These are phyloP conservation scores for Gleditsia sinensis DNA, from an alignment of 306 rosid species.

Conservation along the genomic window DNA sequence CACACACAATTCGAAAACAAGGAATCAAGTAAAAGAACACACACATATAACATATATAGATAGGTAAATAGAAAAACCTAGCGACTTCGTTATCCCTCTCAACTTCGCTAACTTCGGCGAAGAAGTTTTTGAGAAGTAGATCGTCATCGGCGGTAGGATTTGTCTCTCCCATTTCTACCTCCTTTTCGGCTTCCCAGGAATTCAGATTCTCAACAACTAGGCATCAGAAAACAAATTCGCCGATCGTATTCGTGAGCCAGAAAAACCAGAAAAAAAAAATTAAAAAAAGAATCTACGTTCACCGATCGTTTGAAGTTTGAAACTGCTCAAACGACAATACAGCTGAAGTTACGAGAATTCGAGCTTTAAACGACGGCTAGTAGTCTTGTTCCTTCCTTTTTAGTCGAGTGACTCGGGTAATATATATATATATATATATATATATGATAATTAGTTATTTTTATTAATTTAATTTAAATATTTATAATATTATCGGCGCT, in stretches of 20 bases:
- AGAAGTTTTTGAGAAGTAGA: constrained; percentile 92
- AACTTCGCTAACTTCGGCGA: constrained; percentile 97
- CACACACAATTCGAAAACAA: not conserved
- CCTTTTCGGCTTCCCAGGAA: not conserved
- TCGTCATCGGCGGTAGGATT: constrained; percentile 55
- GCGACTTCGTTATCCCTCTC: constrained; percentile 94
- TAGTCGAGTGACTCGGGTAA: too few relatives aligned
- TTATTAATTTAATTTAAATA: too few relatives aligned
- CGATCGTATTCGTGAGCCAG: not conserved
- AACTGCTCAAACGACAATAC: constrained; percentile 33
- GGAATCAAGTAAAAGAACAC: not conserved
- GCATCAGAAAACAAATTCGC: constrained; percentile 16
- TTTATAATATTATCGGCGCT: too few relatives aligned
- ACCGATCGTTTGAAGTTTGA: constrained; percentile 11
- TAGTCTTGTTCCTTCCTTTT: not conserved
- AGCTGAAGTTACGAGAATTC: not conserved
- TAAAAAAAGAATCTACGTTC: too few relatives aligned
- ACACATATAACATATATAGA: not conserved
- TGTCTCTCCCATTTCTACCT: constrained; percentile 48
- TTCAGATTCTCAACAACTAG: constrained; percentile 9
- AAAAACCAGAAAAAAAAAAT: not conserved
- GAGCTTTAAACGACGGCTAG: constrained; percentile 7
- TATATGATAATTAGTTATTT: too few relatives aligned
- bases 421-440: too few relatives aligned
- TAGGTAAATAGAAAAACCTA: constrained; percentile 47